Conservation (phyloP, 305 asterid species). For the Solanum chacoense region DNA sequence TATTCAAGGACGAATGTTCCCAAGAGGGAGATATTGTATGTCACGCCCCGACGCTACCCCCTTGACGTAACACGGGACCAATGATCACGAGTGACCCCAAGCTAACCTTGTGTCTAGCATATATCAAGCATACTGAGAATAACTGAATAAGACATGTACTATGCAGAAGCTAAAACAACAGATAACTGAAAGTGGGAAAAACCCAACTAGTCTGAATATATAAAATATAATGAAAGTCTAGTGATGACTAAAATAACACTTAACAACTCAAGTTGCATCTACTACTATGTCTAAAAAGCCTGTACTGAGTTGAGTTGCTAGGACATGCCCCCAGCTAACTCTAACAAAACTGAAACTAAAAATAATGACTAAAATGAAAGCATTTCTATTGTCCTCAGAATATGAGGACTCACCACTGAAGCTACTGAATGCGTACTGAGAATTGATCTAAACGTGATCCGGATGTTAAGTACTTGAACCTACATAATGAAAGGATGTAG, state of each 20-base stretch:
- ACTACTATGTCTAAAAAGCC: not conserved
- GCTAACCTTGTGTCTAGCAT: not conserved
- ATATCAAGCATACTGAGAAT: not conserved
- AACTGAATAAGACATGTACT: not conserved
- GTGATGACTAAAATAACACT: not conserved
- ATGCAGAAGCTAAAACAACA: not conserved
- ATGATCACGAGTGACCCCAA: not conserved
- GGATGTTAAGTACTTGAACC: not conserved
- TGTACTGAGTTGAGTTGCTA: not conserved
- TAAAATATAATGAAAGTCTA: not conserved
- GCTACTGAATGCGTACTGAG: not conserved
- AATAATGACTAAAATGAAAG: not conserved
- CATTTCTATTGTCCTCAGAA: not conserved
- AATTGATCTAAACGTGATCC: not conserved
- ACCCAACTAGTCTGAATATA: not conserved
- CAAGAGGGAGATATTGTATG: not conserved
- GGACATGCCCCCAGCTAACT: not conserved
- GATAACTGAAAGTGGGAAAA: not conserved
- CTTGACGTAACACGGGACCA: not conserved
- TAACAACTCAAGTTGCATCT: not conserved
- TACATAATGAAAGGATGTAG: not conserved
- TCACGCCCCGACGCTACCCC: not conserved
- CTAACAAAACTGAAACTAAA: not conserved
- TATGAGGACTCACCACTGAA: not conserved
- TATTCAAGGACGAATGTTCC: not conserved